Conservation (phyloP, 1,284 basidiomycete genomes). For the Moesziomyces sp. region DNA sequence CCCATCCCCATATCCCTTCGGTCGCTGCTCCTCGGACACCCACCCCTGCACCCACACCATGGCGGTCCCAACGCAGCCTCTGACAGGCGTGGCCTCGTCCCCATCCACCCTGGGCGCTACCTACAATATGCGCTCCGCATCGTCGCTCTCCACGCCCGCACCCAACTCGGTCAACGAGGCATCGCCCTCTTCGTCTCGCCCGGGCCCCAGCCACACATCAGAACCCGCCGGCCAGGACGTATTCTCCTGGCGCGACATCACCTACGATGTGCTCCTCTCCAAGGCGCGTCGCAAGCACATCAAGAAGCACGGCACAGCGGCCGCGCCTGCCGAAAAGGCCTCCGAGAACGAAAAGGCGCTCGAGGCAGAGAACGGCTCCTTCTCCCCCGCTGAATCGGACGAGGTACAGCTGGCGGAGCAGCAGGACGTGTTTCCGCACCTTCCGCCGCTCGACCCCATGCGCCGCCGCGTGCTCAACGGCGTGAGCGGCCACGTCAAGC, state of each 20-base stretch:
- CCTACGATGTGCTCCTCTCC: conserved; percentile 54
- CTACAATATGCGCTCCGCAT: conserved; percentile 21
- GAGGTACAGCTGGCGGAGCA: conserved; percentile 24
- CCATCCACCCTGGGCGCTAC: conserved; percentile 11
- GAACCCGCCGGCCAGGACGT: conserved; percentile 5
- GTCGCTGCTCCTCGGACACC: no score
- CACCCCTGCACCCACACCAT: not conserved
- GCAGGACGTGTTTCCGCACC: conserved; percentile 32
- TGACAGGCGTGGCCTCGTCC: conserved; percentile 2
- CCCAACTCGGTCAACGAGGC: conserved; percentile 1
- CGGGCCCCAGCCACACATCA: not conserved
- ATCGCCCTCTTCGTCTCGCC: not conserved
- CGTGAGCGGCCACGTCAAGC: conserved; percentile 44
- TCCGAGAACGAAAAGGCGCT: conserved; percentile 2
- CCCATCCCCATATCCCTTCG: no score
- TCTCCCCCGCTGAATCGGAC: conserved; percentile 3
- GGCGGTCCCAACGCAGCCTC: not conserved
- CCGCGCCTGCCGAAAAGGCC: conserved; percentile 4
- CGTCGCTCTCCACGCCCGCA: conserved; percentile 15
- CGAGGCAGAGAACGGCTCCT: conserved; percentile 19
- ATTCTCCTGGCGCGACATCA: conserved; percentile 51
- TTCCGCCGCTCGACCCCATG: conserved; percentile 38
- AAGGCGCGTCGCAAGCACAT: conserved; percentile 47
- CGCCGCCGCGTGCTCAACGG: conserved; percentile 42
- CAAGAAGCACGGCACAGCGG: conserved; percentile 7